Percentiles rank a stretch among this genome's conserved stretches.
Conservation (phyloP, 2,329 filamentous ascomycete genomes). For the Cladophialophora yegresii region DNA sequence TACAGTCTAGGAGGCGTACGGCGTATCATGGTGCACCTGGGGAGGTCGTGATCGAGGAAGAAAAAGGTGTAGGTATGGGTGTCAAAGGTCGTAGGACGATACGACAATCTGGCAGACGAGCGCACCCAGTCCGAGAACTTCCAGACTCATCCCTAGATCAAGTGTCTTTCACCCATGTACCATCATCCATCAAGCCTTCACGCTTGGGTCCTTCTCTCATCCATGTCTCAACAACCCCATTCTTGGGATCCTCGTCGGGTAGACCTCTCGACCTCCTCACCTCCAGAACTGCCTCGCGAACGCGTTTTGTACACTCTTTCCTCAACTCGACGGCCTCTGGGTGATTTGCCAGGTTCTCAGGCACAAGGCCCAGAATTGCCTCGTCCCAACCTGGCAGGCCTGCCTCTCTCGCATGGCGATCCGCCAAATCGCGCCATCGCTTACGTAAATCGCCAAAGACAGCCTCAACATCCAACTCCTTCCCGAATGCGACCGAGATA, state of each 20-base stretch:
- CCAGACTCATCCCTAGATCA: slow-evolving; percentile 37
- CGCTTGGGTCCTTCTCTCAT: slow-evolving; percentile 56
- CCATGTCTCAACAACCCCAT: slow-evolving; percentile 81
- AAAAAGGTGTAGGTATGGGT: not conserved
- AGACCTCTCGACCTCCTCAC: slow-evolving; percentile 71
- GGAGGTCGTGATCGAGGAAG: not conserved
- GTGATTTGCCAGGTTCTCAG: slow-evolving; percentile 66
- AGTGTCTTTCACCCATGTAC: slow-evolving; percentile 60
- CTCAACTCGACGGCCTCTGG: slow-evolving; percentile 75
- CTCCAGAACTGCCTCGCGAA: slow-evolving; percentile 78
- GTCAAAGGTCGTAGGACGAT: not conserved
- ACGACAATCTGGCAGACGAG: not conserved
- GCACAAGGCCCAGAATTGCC: slow-evolving; percentile 58
- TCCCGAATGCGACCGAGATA: slow-evolving; percentile 75
- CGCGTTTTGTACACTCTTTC: slow-evolving; percentile 74
- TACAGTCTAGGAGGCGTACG: not conserved
- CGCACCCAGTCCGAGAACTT: not conserved
- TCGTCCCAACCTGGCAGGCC: slow-evolving; percentile 25
- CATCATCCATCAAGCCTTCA: slow-evolving; percentile 61
- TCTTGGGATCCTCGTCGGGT: slow-evolving; percentile 76
- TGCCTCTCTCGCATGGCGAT: slow-evolving; percentile 28
- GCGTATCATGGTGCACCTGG: not conserved
- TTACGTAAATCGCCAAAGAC: slow-evolving; percentile 76
- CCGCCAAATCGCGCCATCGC: slow-evolving; percentile 68
- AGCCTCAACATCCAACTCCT: slow-evolving; percentile 70